A percentile compares a stretch with the other conserved stretches of the same genome.
These are phyloP conservation scores for Rosa multiflora DNA, from an alignment of 306 rosid species.

Conservation along the genomic window DNA sequence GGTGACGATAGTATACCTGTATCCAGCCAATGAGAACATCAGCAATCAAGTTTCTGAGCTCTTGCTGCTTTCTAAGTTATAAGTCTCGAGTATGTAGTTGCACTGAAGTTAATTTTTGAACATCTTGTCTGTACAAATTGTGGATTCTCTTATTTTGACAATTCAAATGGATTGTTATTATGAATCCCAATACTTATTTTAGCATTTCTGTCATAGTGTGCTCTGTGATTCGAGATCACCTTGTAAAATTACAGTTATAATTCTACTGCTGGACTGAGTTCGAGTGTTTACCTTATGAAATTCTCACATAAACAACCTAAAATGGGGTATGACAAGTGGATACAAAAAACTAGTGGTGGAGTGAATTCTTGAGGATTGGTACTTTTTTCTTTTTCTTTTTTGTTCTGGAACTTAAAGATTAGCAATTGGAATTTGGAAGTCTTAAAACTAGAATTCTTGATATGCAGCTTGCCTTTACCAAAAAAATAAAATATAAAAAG, in stretches of 20 bases:
- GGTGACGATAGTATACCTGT: conserved; percentile 50
- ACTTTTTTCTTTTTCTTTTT: neutral
- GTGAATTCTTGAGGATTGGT: neutral
- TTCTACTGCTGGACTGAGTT: neutral
- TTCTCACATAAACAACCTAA: neutral
- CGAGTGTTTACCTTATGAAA: neutral
- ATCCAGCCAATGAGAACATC: conserved; percentile 46
- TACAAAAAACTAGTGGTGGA: neutral
- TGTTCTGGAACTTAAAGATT: neutral
- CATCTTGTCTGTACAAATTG: conserved; percentile 27
- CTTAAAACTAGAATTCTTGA: neutral
- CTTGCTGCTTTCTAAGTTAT: conserved; percentile 8
- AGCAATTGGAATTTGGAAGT: neutral
- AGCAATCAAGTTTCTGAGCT: conserved; percentile 8
- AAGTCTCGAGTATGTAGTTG: conserved; percentile 28
- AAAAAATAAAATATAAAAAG: neutral
- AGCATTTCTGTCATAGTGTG: neutral
- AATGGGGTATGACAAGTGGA: too few relatives aligned
- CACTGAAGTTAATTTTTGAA: conserved; percentile 19
- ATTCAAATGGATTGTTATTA: conserved; percentile 14
- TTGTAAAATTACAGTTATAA: neutral
- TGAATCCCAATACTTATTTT: conserved; percentile 15
- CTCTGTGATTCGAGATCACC: neutral
- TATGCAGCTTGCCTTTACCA: neutral
- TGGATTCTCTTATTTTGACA: conserved; percentile 9